Evolutionary conservation across 202 grass and related monocot genomes (phyloP), one percentile per base, ranked within the genome.

Genomic region (Zizania palustris): DNA sequence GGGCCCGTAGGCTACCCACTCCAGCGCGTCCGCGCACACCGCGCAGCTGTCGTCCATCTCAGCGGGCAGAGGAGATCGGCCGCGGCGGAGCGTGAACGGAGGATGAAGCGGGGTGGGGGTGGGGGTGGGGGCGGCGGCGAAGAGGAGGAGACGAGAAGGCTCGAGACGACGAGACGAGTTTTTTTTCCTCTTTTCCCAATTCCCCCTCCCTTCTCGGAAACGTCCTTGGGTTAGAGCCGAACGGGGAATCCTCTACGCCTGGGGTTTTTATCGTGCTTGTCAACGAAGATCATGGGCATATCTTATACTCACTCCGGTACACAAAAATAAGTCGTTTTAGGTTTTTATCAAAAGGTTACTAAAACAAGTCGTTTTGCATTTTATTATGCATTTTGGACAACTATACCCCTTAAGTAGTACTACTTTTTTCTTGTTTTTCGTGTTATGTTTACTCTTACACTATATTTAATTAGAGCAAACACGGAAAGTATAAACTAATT

Each of bases 21-120:
- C 93, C 49, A 97, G 70, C 10, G 93, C 36, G 3, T 97, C 93
- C 5, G 93, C 90, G 75, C 93, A 97, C 42, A 97, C 93, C 4
- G 90, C 93, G 48, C 90, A 97, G 84, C 67, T 91, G 35, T 97
- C 93, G 59, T 97, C 93, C 93, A 97, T 97, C 61, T 59, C 18
- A 11, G 22, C 43, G 11, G 54, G 20, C 21, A 37, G 60, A 15
- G 43, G 36, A 62, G 74, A 72, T 78, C 44, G 70, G 54, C 2
- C 2, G 63, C 75, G 20, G 69, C 19, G 43, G 62, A 20, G 16
- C 40, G 11, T 41, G 22, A 18, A 37, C 67, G 38, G 61, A 11
- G 48, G 20, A 10, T n/a, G n/a, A n/a, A n/a, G n/a, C n/a, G n/a
- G n/a, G 18, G 73, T 33, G 74, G 73, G 11, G 22, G 45, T 1